These are phyloP conservation scores for Trapa bicornis DNA, from an alignment of 345 rosid species.

Conservation along the genomic window DNA sequence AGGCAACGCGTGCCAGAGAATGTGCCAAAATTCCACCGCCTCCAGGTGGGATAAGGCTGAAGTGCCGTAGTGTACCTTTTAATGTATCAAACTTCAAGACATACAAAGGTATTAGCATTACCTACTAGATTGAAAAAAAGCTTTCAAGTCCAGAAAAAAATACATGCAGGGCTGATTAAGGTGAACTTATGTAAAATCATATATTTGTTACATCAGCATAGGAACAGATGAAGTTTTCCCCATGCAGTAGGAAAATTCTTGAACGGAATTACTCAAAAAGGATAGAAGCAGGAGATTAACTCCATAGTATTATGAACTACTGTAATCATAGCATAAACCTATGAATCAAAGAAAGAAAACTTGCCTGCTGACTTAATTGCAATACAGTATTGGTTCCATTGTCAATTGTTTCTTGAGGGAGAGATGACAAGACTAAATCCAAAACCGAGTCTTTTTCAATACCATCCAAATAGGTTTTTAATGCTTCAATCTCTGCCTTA, in stretches of 20 bases:
- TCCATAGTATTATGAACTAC: background rate
- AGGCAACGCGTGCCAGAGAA: slow-evolving; percentile 60
- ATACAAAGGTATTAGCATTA: background rate
- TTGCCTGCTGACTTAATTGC: slow-evolving; percentile 73
- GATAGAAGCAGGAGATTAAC: background rate
- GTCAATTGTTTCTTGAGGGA: slow-evolving; percentile 73
- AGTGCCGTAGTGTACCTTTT: slow-evolving; percentile 75
- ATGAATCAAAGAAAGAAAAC: slow-evolving; percentile 7
- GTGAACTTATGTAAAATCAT: background rate
- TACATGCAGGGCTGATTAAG: background rate
- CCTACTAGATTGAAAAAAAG: background rate
- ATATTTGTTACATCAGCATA: background rate
- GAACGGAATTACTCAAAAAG: background rate
- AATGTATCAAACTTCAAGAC: slow-evolving; percentile 55
- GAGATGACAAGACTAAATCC: slow-evolving; percentile 69
- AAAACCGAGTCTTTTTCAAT: slow-evolving; percentile 55
- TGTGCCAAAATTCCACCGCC: slow-evolving; percentile 84
- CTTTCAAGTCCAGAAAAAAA: background rate
- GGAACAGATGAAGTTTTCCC: background rate
- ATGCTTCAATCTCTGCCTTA: slow-evolving; percentile 58
- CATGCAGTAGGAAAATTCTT: background rate
- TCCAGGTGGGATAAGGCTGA: slow-evolving; percentile 77
- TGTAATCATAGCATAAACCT: background rate
- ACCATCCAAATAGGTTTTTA: slow-evolving; percentile 52
- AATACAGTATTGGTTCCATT: slow-evolving; percentile 60